Evolutionary conservation across 192 early-diverging fungal species (phyloP), one percentile per base, ranked within the genome.

Genomic region (Linnemannia exigua): DNA sequence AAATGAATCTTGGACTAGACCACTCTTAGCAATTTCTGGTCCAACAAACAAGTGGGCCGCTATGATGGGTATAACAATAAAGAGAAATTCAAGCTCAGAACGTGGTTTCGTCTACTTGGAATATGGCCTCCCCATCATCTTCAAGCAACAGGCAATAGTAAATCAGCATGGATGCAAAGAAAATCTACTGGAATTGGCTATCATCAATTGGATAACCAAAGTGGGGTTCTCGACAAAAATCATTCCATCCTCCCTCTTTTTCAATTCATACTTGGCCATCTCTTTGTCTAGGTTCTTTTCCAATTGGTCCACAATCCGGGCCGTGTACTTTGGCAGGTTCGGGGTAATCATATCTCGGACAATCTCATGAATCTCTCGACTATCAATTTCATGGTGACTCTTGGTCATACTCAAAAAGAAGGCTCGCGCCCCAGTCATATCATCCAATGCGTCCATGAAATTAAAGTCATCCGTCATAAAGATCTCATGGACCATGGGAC

Each of bases 151-250:
- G 9, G 41, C 9, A 44, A 44, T 44, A 44, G 9, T 44, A 44
- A 44, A 44, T 44, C 46, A 58, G 12, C 36, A 31, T 46, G 41
- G 16, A 6, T 31, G 31, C 15, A 44, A 70, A 66, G n/a, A 58
- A 67, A 54, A 79, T 73, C 22, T 83, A 84, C 88, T 87, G 41
- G 84, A 78, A 17, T 72, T 80, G 54, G 88, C 76, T 36, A 89
- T 72, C 79, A 87, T 87, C 17, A 76, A 48, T 58, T 79, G 74
- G 0, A 89, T 14, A 6, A 89, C 36, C 7, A 33, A 46, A 33
- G 63, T 38, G 1, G 81, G 71, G 41, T 88, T 77, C 17, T 35
- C 71, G 9, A 81, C 54, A 3, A 44, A 44, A 19, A 77, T 14
- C 47, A 67, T 88, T 11, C 75, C 75, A 7, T 76, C 82, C 47